Evolutionary conservation across 352 stramenopile species (phyloP), one percentile per base, ranked within the genome.

Genomic region (Phytophthora foliorum): DNA sequence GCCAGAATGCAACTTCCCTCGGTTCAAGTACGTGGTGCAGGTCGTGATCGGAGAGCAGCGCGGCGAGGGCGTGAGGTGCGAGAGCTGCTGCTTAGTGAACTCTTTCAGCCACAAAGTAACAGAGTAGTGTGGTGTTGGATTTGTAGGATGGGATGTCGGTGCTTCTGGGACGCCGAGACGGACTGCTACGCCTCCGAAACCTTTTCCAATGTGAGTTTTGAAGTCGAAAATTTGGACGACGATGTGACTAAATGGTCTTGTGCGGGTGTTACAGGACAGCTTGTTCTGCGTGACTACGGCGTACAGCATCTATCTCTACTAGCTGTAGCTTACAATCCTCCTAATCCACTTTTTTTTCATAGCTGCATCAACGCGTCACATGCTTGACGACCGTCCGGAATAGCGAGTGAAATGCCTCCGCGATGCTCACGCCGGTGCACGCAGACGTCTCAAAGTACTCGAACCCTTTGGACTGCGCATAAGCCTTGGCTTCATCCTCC

Each of bases 361-460:
- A 34, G 16, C 21, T 25, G 41, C n/a, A 21, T 72, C 52, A 85
- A 42, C 36, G 50, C 9, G 55, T 62, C 54, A 70, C 78, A 39
- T 80, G 69, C 10, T 71, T 67, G 25, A 94, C 75, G 2, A 91
- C 81, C 19, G 82, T 82, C 29, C 88, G 51, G 49, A 98, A 97
- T 2, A 97, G 69, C 13, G 74, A 72, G 49, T 97, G 78, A 61
- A 98, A 96, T 4, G 94, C 83, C 31, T 98, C 92, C 19, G 64
- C 79, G 22, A 98, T 87, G 76, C 88, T 95, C 38, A 88, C 77
- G 17, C 91, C 94, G 19, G 91, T 96, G 59, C 91, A 92, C 6
- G 94, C 93, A 32, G 90, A 98, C 16, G 92, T 98, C 75, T 98
- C 94, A 57, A 97, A 98, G 70, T 98, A 98, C 41, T 89, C 80